Conservation (phyloP, 2,329 filamentous ascomycete genomes). For the Arachnomyces sp. region DNA sequence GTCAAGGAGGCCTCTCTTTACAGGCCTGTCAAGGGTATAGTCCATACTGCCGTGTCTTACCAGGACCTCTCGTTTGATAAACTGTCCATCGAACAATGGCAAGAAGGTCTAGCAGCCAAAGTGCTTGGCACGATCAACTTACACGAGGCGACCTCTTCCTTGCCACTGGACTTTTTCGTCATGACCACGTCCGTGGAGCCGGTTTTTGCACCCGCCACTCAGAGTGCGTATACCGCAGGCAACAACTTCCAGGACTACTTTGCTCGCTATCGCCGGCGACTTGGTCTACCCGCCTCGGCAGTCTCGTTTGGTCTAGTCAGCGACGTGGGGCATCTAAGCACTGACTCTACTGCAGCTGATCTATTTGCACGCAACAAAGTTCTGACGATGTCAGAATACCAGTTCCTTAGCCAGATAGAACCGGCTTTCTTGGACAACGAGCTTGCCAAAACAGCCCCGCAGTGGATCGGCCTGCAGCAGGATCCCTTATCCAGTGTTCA, state of each 20-base stretch:
- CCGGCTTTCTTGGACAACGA: slow-evolving; percentile 15
- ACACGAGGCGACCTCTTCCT: slow-evolving; percentile 12
- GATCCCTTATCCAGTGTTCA: slow-evolving; percentile 19
- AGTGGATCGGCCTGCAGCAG: slow-evolving; percentile 10
- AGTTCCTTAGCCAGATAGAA: slow-evolving; percentile 18
- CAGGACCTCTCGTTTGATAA: slow-evolving; percentile 10
- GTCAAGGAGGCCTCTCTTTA: slow-evolving; percentile 3
- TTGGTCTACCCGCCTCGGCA: slow-evolving; percentile 18
- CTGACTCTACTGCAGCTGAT: neutral
- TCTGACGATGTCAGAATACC: slow-evolving; percentile 11
- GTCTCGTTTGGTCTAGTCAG: slow-evolving; percentile 16
- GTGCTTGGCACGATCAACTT: slow-evolving; percentile 18
- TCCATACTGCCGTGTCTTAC: slow-evolving; percentile 11
- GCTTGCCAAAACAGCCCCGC: too few species aligned
- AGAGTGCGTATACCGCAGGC: slow-evolving; percentile 19
- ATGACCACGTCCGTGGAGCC: slow-evolving; percentile 12
- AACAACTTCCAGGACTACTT: slow-evolving; percentile 24
- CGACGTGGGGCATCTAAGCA: slow-evolving; percentile 10
- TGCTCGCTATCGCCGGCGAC: slow-evolving; percentile 16
- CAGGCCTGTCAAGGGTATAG: slow-evolving; percentile 14
- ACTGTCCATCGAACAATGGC: slow-evolving; percentile 13
- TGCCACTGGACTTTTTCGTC: slow-evolving; percentile 22
- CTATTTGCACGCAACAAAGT: slow-evolving; percentile 14
- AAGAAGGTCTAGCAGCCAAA: slow-evolving; percentile 16
- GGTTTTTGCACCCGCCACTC: slow-evolving; percentile 11